Evolutionary conservation across 345 rosid genomes (phyloP), one percentile per base, ranked within the genome.

Genomic region (Rubroshorea leprosula): DNA sequence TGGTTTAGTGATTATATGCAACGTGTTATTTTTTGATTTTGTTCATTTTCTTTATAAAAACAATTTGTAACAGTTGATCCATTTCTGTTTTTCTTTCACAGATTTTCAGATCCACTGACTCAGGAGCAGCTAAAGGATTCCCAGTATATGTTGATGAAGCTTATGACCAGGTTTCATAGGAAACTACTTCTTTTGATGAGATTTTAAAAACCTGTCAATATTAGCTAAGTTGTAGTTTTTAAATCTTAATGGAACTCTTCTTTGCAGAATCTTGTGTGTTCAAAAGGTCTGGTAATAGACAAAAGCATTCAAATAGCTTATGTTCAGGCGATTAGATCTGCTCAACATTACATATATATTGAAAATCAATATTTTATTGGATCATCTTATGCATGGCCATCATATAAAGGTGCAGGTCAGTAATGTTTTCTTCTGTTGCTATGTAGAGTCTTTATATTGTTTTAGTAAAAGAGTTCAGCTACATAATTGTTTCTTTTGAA

Each of bases 331-430:
- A 81, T 86, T 58, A 74, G 94, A 79, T 86, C 94, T 29, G 85
- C 94, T 0, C 87, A 83, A 51, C 89, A 79, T 57, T 83, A 79
- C 51, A 74, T 86, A 21, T 83, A 85, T 72, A 80, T 82, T 21
- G 92, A 85, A 76, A 85, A 85, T 55, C 89, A 86, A 17, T 83
- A 83, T 60, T 83, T 86, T 62, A 67, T 83, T 15, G 87, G 94
- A 47, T 86, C 94, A 64, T 81, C 89, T 20, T 83, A 63, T 60
- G 24, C 21, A 47, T 86, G 89, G 94, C 85, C 89, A 43, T 79
- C 94, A 11, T 76, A 81, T 79, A 81, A 73, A 73, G 72, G 70
- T 76, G 89, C 94, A 79, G 94, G 94, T 83, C 73, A 23, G 6
- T 1, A 23, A 18, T 58, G 12, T 50, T 38, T 22, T 51, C 41